Evolutionary conservation across 495 filamentous ascomycete genomes (phyloP), one percentile per base, ranked within the genome.

Genomic region (Glonium stellatum): DNA sequence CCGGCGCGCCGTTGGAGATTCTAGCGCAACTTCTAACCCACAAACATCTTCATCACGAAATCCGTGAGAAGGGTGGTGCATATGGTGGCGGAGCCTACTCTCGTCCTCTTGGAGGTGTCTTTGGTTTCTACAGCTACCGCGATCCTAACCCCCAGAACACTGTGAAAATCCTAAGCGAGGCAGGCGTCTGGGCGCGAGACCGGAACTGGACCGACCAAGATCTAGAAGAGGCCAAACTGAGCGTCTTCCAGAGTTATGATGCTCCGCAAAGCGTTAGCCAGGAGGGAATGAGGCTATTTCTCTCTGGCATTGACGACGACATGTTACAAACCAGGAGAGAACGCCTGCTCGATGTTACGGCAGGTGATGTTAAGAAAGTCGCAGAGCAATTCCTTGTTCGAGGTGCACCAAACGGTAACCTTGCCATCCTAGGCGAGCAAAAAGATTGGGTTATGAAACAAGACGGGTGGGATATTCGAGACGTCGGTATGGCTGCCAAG

Each of bases 91-190:
- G 90, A 15, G 91, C 95, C 12, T 95, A 89, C 73, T 83, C 87
- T 48, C 82, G 84, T 10, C 84, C 85, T 3, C 69, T 95, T 2
- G 86, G 87, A 63, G 93, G 93, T 19, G 67, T 93, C 1, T 97
- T 98, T 66, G 90, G 90, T 39, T 92, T 96, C 75, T 96, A 92
- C 75, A 92, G 87, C 60, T 98, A 97, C 76, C 85, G 93, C 15
- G 93, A 98, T 73, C 93, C 95, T n/a, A 96, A 97, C 70, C 91
- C 95, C 9, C 76, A 84, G 58, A 97, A 96, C 71, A 88, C 88
- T 0, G 73, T 97, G 60, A 86, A 82, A 56, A 86, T 97, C 49
- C 95, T 97, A 82, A 75, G 79, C 21, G 86, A 86, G 62, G 87
- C 89, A 9, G 95, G 93, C 15, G 75, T 82, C 50, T 97, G 88